Percentiles rank a stretch among this genome's conserved stretches.
Conservation (phyloP, 345 rosid genomes). For the Firmiana major region DNA sequence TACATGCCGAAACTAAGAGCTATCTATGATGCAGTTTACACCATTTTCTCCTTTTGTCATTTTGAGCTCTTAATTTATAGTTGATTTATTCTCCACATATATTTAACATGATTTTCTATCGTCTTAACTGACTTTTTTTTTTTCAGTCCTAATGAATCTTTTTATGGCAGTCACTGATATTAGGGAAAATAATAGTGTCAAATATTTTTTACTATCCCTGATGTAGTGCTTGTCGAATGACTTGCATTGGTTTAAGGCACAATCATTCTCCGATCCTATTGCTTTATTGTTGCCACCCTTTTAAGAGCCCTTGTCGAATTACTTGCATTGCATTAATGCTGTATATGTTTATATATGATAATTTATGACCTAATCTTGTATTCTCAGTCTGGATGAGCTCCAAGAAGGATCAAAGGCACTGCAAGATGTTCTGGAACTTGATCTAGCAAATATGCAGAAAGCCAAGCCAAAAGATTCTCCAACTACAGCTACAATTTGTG, state of each 20-base stretch:
- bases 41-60: background rate
- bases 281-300: background rate
- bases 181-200: background rate
- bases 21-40: background rate
- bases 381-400: conserved; percentile 66
- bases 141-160: background rate
- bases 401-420: conserved; percentile 61
- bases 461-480: conserved; percentile 37
- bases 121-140: background rate
- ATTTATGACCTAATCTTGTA: background rate
- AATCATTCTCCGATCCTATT: background rate
- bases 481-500: conserved; percentile 44
- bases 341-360: too few species aligned
- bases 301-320: too few species aligned
- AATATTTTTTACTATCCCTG: background rate
- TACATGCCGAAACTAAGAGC: background rate
- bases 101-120: background rate
- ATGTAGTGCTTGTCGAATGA: background rate
- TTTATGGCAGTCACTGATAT: background rate
- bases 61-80: background rate
- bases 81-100: background rate
- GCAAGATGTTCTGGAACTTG: conserved; percentile 65
- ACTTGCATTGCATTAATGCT: too few species aligned
- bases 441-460: conserved; percentile 56
- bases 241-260: background rate